Base-by-base conservation (phyloP, 2,329 filamentous ascomycete species). In the Pseudogymnoascus sp. region DNA sequence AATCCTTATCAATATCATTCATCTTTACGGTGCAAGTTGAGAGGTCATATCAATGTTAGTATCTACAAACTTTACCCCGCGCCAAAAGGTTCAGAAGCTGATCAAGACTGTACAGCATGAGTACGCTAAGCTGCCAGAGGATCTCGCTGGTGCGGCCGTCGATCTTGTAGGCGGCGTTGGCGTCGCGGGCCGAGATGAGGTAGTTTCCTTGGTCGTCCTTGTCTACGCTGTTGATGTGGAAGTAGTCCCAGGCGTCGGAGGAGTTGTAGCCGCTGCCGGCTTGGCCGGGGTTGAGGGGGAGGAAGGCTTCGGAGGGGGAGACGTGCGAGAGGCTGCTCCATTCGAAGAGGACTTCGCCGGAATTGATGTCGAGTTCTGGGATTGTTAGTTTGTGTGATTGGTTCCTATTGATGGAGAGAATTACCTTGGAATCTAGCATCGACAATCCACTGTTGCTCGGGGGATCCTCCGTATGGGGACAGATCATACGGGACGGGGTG, bases 251-350 rank as follows among this genome's bases (percentile, higher is more conserved):
- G 10, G 69, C 81, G 61, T 75, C 71, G 0, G 72, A 72, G 8
- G 72, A 73, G 66, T 75, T 76, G 42, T 70, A 73, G 6, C 74
- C 75, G 10, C 70, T 68, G 14, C 75, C 70, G 12, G 73, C 75
- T 63, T 80, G 77, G 25, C 79, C 79, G 0, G 77, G 76, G 65
- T 78, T 77, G 31, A 81, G 72, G 11, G 77, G 75, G 10, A 81
- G 72, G 11, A 80, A 72, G 5, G 77, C 75, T 66, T 81, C 79
- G 79, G 56, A 75, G 1, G 80, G 81, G 47, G 60, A 56, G 6
- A 68, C 65, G 70, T 85, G 80, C 63, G 84, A 81, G 8, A 85
- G 72, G 66, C 79, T 81, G 31, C 77, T 77, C 84, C 83, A 86
- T 67, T 86, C 82, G 66, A 85, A 86, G 10, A 85, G 65, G 3